Percentiles rank a stretch among this genome's conserved stretches.
Evolutionary conservation across 1,284 basidiomycete genomes (phyloP).

Genomic region (Porogramme epimiltina): DNA sequence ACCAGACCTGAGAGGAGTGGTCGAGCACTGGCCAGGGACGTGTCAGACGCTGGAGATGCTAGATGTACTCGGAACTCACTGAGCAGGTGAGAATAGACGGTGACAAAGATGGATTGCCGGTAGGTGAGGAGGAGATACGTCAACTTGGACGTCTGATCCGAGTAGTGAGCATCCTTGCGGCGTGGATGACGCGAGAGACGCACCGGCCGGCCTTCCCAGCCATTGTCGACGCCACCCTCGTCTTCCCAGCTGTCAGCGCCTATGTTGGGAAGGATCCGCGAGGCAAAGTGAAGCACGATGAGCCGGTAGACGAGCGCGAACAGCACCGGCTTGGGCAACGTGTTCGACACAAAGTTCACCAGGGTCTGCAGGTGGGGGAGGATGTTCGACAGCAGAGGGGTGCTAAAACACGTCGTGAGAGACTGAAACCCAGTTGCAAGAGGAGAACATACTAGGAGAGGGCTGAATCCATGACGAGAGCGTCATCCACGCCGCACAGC

Average conservation of each 20-base stretch:
- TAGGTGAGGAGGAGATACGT: slow-evolving; percentile 78
- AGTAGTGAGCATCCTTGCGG: not conserved
- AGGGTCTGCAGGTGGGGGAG: slow-evolving; percentile 79
- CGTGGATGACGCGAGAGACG: slow-evolving; percentile 22
- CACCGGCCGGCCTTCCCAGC: slow-evolving; percentile 76
- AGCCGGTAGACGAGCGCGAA: slow-evolving; percentile 84
- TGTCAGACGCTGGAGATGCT: not conserved
- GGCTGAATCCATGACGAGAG: slow-evolving; percentile 65
- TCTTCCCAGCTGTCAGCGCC: slow-evolving; percentile 80
- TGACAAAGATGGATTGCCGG: slow-evolving; percentile 80
- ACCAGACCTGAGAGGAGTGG: slow-evolving; percentile 86
- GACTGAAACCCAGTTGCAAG: not conserved
- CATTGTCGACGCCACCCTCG: slow-evolving; percentile 61
- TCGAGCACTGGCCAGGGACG: slow-evolving; percentile 65
- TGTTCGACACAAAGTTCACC: slow-evolving; percentile 78
- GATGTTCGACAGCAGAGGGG: slow-evolving; percentile 75
- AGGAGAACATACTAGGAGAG: slow-evolving; percentile 68
- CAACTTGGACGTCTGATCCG: slow-evolving; percentile 66
- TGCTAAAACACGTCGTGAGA: slow-evolving; percentile 40
- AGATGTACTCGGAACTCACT: slow-evolving; percentile 45
- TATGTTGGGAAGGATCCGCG: slow-evolving; percentile 81
- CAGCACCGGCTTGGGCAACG: slow-evolving; percentile 82
- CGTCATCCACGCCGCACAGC: slow-evolving; percentile 77
- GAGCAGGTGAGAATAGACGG: slow-evolving; percentile 81
- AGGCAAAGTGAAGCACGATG: slow-evolving; percentile 83